These are phyloP conservation scores for Lipomyces chichibuensis DNA, from an alignment of 805 yeast species.

Conservation along the genomic window DNA sequence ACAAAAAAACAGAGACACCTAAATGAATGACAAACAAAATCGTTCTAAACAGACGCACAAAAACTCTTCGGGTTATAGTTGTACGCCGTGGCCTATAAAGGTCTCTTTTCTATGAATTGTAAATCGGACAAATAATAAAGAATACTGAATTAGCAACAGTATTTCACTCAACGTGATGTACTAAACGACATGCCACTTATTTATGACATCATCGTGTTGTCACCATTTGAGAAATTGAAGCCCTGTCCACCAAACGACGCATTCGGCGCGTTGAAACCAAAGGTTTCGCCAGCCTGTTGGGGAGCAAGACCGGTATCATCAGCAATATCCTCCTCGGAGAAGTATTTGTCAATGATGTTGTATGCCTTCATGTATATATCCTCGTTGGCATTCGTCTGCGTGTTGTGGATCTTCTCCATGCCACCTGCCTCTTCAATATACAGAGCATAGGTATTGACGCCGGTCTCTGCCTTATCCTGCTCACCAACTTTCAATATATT, in stretches of 20 bases:
- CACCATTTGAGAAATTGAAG: slow-evolving; percentile 50
- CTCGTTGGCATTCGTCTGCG: slow-evolving; percentile 90
- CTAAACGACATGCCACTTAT: not conserved
- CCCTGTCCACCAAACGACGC: slow-evolving; percentile 46
- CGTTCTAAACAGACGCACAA: not conserved
- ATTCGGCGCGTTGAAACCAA: slow-evolving; percentile 77
- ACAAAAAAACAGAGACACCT: slow-evolving; percentile 1
- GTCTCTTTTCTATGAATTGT: not conserved
- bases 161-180: not conserved
- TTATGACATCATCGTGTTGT: slow-evolving; percentile 1
- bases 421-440: slow-evolving; percentile 98
- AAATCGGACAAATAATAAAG: not conserved
- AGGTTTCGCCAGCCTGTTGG: slow-evolving; percentile 79
- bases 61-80: not conserved
- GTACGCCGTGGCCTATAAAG: not conserved
- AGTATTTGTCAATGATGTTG: slow-evolving; percentile 86
- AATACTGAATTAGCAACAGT: not conserved
- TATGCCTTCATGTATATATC: slow-evolving; percentile 90
- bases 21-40: slow-evolving; percentile 1
- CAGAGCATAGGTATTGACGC: slow-evolving; percentile 83
- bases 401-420: slow-evolving; percentile 90
- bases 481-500: slow-evolving; percentile 95
- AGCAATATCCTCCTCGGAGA: slow-evolving; percentile 75
- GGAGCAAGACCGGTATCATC: slow-evolving; percentile 67
- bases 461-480: slow-evolving; percentile 77